phyloP scores from a whole-genome alignment of 2,329 filamentous ascomycete species.

The Rosellinia necatrix region DNA sequence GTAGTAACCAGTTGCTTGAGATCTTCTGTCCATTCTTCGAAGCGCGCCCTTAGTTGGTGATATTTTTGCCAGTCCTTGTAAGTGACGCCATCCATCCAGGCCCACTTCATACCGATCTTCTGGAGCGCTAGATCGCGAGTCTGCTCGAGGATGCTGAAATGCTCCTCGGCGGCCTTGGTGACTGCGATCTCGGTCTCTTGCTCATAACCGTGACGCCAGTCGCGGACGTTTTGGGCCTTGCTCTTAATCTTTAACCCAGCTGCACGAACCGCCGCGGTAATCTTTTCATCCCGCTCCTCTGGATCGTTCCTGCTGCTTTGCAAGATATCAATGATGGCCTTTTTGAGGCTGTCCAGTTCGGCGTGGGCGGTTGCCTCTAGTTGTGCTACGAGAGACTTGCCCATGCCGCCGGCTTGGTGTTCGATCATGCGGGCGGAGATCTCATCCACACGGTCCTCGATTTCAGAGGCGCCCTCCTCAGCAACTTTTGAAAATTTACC shows the following conservation, averaged over 20 bases:
- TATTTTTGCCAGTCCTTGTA: conserved; percentile 98
- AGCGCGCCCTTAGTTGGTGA: conserved; percentile 80
- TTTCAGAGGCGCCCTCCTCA: conserved; percentile 75
- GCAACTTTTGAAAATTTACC: conserved; percentile 84
- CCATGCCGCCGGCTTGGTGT: conserved; percentile 67
- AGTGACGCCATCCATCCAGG: conserved; percentile 91
- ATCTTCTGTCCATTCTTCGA: conserved; percentile 83
- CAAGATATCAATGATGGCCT: conserved; percentile 67
- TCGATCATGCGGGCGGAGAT: conserved; percentile 61
- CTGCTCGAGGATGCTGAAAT: conserved; percentile 79
- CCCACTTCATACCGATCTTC: conserved; percentile 93
- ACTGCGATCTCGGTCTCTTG: conserved; percentile 71
- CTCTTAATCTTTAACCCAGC: conserved; percentile 76
- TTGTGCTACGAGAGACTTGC: conserved; percentile 67
- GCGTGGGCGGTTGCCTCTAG: conserved; percentile 70
- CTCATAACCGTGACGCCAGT: conserved; percentile 77
- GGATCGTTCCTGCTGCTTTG: conserved; percentile 56
- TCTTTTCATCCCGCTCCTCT: conserved; percentile 48
- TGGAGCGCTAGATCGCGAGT: conserved; percentile 85
- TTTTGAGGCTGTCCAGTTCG: conserved; percentile 69
- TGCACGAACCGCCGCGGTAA: conserved; percentile 59
- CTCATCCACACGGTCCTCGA: conserved; percentile 71
- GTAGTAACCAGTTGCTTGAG: conserved; percentile 76
- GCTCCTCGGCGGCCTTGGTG: conserved; percentile 74
- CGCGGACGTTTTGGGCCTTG: conserved; percentile 74